These are phyloP conservation scores for Coelastrella sp. DNA, from an alignment of 139 green algal species.

Conservation along the genomic window DNA sequence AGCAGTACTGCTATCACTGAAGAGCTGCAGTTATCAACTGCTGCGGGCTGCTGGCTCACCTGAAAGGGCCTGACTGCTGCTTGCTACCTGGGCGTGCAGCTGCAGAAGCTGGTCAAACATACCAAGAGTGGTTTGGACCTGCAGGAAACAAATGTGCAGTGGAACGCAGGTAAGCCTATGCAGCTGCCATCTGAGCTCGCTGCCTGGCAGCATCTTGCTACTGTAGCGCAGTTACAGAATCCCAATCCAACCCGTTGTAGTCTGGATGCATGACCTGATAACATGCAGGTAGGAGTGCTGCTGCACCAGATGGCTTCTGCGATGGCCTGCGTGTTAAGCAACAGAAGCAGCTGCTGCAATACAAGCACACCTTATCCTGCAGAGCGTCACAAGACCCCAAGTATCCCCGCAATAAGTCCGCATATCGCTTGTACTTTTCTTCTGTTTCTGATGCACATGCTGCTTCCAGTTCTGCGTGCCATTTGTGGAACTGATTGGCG, in stretches of 20 bases:
- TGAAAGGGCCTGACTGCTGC: slow-evolving; percentile 31
- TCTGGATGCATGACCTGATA: no score
- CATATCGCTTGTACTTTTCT: slow-evolving; percentile 89
- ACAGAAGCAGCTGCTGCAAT: neutral
- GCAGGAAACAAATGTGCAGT: neutral
- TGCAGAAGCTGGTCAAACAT: slow-evolving; percentile 75
- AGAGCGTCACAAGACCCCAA: slow-evolving; percentile 75
- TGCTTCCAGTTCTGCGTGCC: slow-evolving; percentile 90
- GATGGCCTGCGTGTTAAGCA: no score
- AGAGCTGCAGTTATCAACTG: no score
- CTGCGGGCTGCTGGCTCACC: neutral
- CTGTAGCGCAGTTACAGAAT: no score
- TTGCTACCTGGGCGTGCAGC: slow-evolving; percentile 68
- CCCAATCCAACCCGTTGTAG: no score
- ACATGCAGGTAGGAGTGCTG: no score
- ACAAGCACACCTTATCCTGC: slow-evolving; percentile 64
- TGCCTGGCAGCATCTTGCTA: no score
- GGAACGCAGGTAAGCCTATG: no score
- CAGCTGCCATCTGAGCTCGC: no score
- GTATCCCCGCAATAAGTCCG: slow-evolving; percentile 73
- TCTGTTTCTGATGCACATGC: slow-evolving; percentile 84
- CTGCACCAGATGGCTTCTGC: no score
- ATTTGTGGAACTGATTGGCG: slow-evolving; percentile 91
- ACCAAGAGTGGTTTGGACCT: slow-evolving; percentile 74
- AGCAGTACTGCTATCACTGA: no score